Base-by-base conservation (phyloP, 768 basidiomycete genomes). In the Rubroboletus pulcherrimus region DNA sequence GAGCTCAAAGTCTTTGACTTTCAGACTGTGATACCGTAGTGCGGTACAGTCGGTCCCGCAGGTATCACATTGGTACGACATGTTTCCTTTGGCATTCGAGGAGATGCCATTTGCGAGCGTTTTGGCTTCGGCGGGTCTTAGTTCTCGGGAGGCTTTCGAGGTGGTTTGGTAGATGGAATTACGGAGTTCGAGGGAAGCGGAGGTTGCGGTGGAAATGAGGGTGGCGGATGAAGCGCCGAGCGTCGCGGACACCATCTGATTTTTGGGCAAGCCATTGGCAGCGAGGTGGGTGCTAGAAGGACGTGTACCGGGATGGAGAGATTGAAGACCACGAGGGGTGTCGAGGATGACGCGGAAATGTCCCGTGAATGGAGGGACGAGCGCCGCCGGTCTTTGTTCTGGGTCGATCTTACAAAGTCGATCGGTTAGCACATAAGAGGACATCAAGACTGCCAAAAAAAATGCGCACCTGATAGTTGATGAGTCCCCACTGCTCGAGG, bases 281-380 rank as follows among this genome's bases (percentile, higher is more conserved):
- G 72, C 67, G 39, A 73, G 74, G 35, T 74, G 70, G 14, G 78
- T 75, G 51, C 76, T 75, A 5, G 76, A 63, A 34, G 82, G 82
- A 15, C 83, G 81, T 9, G 87, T 88, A 3, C 90, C 89, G 3
- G 91, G 84, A 70, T 93, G 97, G 10, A 97, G 81, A 14, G 97
- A 97, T 63, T 94, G 92, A 2, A 99, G 81, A 14, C 97, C 97
- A 44, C 93, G 90, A 33, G 97, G 97, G 0, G 96, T 94, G 68
- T 99, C 97, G 61, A 98, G 85, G 51, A 97, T 86, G 66, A 99
- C 92, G 55, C 97, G 89, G 84, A 96, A 99, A 72, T 99, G 97
- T 26, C 97, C 97, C 2, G 97, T 98, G 73, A 98, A 98, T 26
- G 97, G 97, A 21, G 97, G 97, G 7, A 90, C 93, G 21, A 98